A percentile compares a stretch with the other conserved stretches of the same genome.
Conservation (phyloP, 2,329 filamentous ascomycete species). For the Beauveria sp. region DNA sequence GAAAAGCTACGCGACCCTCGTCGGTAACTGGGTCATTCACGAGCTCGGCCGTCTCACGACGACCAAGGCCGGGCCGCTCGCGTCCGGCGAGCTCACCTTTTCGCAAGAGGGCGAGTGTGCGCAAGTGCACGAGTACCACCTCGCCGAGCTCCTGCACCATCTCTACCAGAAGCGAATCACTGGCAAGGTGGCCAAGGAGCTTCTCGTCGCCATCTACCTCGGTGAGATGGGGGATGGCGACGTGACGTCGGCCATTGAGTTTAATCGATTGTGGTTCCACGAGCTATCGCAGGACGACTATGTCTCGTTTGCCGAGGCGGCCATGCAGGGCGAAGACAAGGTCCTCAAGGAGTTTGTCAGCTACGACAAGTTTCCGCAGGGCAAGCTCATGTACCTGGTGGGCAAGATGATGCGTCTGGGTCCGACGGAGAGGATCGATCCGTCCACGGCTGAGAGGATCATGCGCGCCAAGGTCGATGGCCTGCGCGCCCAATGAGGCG, state of each 20-base stretch:
- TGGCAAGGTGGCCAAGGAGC: conserved; percentile 49
- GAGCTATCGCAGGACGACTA: conserved; percentile 44
- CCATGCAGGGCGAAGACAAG: conserved; percentile 38
- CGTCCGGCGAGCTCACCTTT: conserved; percentile 36
- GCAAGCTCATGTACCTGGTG: conserved; percentile 54
- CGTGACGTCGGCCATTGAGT: conserved; percentile 37
- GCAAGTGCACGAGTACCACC: conserved; percentile 36
- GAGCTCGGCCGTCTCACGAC: conserved; percentile 63
- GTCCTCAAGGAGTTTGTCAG: conserved; percentile 38
- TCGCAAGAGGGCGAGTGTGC: conserved; percentile 39
- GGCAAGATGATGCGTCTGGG: conserved; percentile 51
- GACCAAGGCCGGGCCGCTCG: conserved; percentile 32
- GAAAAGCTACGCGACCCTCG: conserved; percentile 37
- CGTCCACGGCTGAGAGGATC: conserved; percentile 39
- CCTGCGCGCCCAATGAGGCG: neutral
- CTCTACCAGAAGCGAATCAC: conserved; percentile 44
- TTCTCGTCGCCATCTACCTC: conserved; percentile 45
- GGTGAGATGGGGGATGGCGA: conserved; percentile 33
- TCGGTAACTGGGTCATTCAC: conserved; percentile 64
- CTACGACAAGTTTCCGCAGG: conserved; percentile 41
- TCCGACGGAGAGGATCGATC: conserved; percentile 47
- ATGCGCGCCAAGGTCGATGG: conserved; percentile 25
- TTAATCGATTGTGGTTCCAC: conserved; percentile 45
- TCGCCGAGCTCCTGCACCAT: conserved; percentile 44
- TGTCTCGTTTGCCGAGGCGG: conserved; percentile 34